Percentiles rank a stretch among this genome's conserved stretches.
Evolutionary conservation across 208 protist species (phyloP).

Genomic region (Phytomonas sp.): DNA sequence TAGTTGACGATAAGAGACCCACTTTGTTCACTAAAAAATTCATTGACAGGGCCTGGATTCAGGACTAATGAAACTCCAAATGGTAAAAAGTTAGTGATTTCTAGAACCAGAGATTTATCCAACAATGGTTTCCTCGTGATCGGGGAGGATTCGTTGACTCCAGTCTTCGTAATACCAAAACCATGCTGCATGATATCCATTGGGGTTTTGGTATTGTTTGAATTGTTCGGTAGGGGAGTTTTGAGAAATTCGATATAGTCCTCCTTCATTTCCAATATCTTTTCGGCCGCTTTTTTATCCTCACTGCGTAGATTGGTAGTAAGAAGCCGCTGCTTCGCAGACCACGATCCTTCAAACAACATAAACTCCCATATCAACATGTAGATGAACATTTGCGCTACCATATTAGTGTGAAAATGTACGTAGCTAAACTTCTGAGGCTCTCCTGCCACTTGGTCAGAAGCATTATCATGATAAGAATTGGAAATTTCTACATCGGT

Average conservation of each 20-base stretch:
- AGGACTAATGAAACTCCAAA: constrained; percentile 79
- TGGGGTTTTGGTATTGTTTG: constrained; percentile 13
- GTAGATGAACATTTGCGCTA: constrained; percentile 51
- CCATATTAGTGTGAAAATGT: constrained; percentile 36
- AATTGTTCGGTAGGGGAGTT: constrained; percentile 10
- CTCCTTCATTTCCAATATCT: constrained; percentile 13
- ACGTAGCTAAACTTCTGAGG: background rate
- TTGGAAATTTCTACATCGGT: background rate
- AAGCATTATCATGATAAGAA: background rate
- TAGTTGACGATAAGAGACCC: constrained; percentile 39
- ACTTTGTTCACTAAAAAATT: constrained; percentile 62
- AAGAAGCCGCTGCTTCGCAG: constrained; percentile 6
- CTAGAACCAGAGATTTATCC: constrained; percentile 35
- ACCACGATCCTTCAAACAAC: constrained; percentile 41
- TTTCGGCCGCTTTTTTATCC: background rate
- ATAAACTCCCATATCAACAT: constrained; percentile 66
- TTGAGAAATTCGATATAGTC: constrained; percentile 34
- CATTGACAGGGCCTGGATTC: constrained; percentile 66
- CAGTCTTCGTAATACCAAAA: constrained; percentile 14
- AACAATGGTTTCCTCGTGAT: constrained; percentile 9
- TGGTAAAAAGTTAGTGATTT: constrained; percentile 81
- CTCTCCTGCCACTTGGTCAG: background rate
- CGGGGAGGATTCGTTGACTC: background rate
- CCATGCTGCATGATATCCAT: constrained; percentile 31
- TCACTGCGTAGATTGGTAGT: background rate